Evolutionary conservation across 2,329 filamentous ascomycete species (phyloP), one percentile per base, ranked within the genome.

Genomic region (Clonostachys chloroleuca): DNA sequence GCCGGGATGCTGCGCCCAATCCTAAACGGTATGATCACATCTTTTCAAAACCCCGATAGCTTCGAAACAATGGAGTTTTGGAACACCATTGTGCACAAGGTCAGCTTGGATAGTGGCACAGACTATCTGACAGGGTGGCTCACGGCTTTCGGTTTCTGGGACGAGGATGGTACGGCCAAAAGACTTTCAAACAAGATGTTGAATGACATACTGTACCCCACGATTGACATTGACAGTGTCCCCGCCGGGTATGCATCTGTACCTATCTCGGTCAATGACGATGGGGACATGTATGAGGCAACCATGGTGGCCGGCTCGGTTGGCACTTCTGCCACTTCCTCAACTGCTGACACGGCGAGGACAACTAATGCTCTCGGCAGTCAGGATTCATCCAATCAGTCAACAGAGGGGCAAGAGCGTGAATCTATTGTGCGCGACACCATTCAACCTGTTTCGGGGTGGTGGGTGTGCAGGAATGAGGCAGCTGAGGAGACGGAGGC

Each of bases 21-120:
- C 4, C 36, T 75, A 3, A 51, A 59, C 2, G 50, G 59, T 18
- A 69, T 77, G 45, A 48, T 76, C 5, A 47, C 43, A 0, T 59
- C 64, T 0, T 74, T 75, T 42, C 56, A 66, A 3, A 34, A 57
- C 0, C 59, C 62, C 0, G 46, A 50, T 0, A 46, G 52, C 4
- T 42, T 47, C 1, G 55, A 62, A 2, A 54, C 66, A 6, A 45
- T 55, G 1, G 46, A 57, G 3, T 74, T 75, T 52, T 75, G 71
- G 69, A 55, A 50, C 20, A 54, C 33, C 6, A 58, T 60, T 42
- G 51, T 45, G 2, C 10, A 51, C 12, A 20, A 36, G 12, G 9
- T 20, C 12, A 3, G 5, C 17, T 2, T 5, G 6, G 45, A 34
- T 20, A 40, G 34, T 12, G 45, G 45, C 12, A n/a, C 30, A 30